Conservation (phyloP, 192 early-diverging fungal species). For the Obelidium mucronatum region DNA sequence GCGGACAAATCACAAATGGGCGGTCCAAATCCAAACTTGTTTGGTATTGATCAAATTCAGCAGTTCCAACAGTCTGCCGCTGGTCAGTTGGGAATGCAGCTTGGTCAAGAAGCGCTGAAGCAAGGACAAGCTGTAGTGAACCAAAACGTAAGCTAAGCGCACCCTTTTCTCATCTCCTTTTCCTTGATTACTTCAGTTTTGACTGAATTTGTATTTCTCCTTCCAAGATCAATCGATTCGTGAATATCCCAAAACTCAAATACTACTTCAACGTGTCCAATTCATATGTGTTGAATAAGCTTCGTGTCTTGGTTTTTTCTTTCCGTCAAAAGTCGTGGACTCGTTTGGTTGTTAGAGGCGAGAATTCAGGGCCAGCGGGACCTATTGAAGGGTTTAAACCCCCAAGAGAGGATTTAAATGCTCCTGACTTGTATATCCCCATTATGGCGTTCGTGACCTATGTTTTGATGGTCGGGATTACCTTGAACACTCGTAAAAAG, state of each 20-base stretch:
- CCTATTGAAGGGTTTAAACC: conserved; percentile 76
- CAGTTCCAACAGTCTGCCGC: conserved; percentile 57
- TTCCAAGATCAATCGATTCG: conserved; percentile 77
- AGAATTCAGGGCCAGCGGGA: conserved; percentile 54
- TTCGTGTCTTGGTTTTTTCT: conserved; percentile 86
- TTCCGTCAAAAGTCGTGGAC: conserved; percentile 89
- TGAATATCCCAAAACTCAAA: conserved; percentile 85
- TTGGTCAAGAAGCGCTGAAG: conserved; percentile 83
- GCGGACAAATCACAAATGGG: background rate
- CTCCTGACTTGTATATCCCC: conserved; percentile 97
- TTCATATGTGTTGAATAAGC: conserved; percentile 89
- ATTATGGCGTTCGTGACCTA: conserved; percentile 95
- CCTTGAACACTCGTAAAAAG: conserved; percentile 64
- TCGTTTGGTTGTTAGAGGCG: conserved; percentile 74
- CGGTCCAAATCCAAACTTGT: conserved; percentile 7
- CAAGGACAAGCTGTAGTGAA: conserved; percentile 88
- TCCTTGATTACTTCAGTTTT: background rate
- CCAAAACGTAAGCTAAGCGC: conserved; percentile 81
- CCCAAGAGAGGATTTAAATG: conserved; percentile 92
- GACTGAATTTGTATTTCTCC: conserved; percentile 10
- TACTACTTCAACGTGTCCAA: conserved; percentile 97
- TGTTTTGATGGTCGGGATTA: conserved; percentile 79
- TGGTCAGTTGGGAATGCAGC: conserved; percentile 92
- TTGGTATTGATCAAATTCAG: conserved; percentile 13
- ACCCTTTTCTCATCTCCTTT: no score